A percentile compares a stretch with the other conserved stretches of the same genome.
Evolutionary conservation across 495 filamentous ascomycete genomes (phyloP).

Genomic region (Friedmanniomyces endolithicus): DNA sequence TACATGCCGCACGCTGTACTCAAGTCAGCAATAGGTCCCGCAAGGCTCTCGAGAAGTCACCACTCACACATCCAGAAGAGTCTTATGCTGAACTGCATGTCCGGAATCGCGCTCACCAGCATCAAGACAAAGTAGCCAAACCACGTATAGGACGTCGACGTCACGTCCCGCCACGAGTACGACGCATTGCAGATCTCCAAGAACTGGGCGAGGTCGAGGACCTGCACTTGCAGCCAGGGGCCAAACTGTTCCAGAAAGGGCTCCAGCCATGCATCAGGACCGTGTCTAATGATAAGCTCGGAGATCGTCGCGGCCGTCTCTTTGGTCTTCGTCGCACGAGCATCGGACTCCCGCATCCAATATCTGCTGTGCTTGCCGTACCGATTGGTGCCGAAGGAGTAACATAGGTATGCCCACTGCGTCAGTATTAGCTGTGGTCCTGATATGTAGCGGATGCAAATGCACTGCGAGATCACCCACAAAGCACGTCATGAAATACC

Average conservation of each 20-base stretch:
- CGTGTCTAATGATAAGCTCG: conserved; percentile 23
- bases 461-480: conserved; percentile 5
- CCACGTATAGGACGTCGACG: conserved; percentile 9
- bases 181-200: conserved; percentile 22
- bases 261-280: conserved; percentile 23
- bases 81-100: conserved; percentile 17
- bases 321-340: background rate
- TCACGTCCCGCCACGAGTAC: conserved; percentile 22
- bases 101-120: conserved; percentile 11
- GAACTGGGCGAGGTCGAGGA: conserved; percentile 23
- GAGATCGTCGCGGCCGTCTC: conserved; percentile 17
- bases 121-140: conserved; percentile 14
- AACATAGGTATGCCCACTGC: conserved; percentile 22
- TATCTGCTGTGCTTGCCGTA: conserved; percentile 5
- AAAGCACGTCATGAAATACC: conserved; percentile 21
- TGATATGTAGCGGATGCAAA: background rate
- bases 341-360: conserved; percentile 19
- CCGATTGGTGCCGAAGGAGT: conserved; percentile 19
- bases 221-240: conserved; percentile 19
- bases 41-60: no score
- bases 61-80: conserved; percentile 16
- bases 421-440: background rate
- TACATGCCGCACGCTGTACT: conserved; percentile 2
- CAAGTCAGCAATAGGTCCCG: no score
- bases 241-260: conserved; percentile 22